phyloP scores from a whole-genome alignment of 1,284 basidiomycete genomes.

The Puccinia coronata region DNA sequence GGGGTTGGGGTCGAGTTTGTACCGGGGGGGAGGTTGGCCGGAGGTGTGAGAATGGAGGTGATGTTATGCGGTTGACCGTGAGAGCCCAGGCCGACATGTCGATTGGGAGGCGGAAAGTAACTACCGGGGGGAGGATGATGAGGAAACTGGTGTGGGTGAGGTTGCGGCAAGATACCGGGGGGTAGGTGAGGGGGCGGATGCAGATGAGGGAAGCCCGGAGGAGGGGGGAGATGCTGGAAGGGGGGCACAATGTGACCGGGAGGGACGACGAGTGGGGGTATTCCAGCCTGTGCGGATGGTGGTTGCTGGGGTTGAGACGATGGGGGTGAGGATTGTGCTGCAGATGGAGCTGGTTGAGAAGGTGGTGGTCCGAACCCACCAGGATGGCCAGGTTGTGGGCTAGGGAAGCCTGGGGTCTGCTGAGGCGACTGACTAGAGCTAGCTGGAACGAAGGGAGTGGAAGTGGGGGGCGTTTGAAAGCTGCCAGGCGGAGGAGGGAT shows the following conservation, averaged over 20 bases:
- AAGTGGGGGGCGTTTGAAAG: constrained; percentile 18
- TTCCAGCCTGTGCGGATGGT: background rate
- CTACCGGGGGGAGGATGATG: constrained; percentile 42
- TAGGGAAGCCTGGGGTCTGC: constrained; percentile 12
- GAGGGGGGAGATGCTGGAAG: constrained; percentile 45
- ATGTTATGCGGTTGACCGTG: constrained; percentile 45
- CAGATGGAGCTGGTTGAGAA: background rate
- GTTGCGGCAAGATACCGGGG: constrained; percentile 20
- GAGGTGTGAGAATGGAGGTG: constrained; percentile 20
- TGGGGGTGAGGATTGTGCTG: constrained; percentile 27
- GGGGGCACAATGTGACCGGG: background rate
- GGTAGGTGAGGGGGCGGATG: constrained; percentile 40
- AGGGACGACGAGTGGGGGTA: constrained; percentile 12
- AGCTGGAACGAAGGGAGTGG: constrained; percentile 24
- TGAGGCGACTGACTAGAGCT: constrained; percentile 20
- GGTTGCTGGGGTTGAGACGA: background rate
- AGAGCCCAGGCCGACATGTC: constrained; percentile 48
- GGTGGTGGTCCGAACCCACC: constrained; percentile 22
- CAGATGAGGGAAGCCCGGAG: constrained; percentile 42
- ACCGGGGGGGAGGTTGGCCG: constrained; percentile 16
- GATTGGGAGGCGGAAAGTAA: constrained; percentile 37
- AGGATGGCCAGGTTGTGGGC: constrained; percentile 6
- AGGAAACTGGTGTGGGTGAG: constrained; percentile 41
- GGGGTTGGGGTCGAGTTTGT: constrained; percentile 24
- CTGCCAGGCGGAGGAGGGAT: constrained; percentile 2